These are phyloP conservation scores for Rhizophagus clarus DNA, from an alignment of 192 early-diverging fungal genomes.

Conservation along the genomic window DNA sequence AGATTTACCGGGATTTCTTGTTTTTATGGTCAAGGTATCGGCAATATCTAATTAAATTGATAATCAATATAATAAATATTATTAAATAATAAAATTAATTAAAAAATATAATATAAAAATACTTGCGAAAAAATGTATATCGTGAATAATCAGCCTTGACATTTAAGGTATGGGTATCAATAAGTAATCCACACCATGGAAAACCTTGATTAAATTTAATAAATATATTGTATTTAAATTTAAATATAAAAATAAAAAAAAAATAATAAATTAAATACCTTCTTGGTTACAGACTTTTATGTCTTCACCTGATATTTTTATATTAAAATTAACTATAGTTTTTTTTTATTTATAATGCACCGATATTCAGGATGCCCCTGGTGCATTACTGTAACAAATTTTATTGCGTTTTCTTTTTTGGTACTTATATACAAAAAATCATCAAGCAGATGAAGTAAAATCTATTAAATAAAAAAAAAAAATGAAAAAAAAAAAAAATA, in stretches of 20 bases:
- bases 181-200: conserved; percentile 84
- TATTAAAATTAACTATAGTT: background rate
- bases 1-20: background rate
- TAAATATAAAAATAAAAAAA: background rate
- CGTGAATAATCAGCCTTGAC: conserved; percentile 72
- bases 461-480: conserved; percentile 2
- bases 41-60: background rate
- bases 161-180: conserved; percentile 68
- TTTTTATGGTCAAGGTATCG: conserved; percentile 51
- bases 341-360: conserved; percentile 14
- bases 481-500: too few species aligned
- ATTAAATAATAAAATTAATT: background rate
- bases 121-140: conserved; percentile 41
- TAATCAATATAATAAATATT: background rate
- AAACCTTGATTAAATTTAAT: conserved; percentile 56
- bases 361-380: background rate
- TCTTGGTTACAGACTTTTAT: background rate
- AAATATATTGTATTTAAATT: background rate
- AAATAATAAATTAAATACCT: background rate
- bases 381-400: conserved; percentile 16
- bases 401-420: background rate
- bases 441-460: background rate
- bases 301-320: background rate
- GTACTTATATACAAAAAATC: conserved; percentile 16
- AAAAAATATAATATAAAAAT: conserved; percentile 18